Percentiles rank a stretch among this genome's conserved stretches.
phyloP scores from a whole-genome alignment of 768 basidiomycete genomes.

The Lactarius quietus region DNA sequence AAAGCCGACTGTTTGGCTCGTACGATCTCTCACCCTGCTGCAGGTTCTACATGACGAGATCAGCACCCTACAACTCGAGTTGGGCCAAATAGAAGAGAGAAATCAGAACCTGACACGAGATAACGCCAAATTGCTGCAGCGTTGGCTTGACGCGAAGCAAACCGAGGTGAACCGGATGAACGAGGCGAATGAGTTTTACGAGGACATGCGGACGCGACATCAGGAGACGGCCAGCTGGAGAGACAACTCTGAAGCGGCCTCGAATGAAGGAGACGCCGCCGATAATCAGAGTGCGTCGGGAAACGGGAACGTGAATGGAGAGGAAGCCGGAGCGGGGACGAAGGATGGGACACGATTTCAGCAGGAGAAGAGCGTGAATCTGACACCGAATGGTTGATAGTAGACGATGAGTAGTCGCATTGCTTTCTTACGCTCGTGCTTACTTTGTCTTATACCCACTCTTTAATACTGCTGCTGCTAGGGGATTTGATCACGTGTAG shows the following conservation, averaged over 20 bases:
- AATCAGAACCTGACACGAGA: conserved; percentile 86
- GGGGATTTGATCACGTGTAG: conserved; percentile 19
- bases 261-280: conserved; percentile 26
- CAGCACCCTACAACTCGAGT: conserved; percentile 85
- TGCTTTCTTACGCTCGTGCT: conserved; percentile 18
- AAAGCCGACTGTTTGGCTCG: background rate
- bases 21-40: conserved; percentile 2
- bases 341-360: conserved; percentile 76
- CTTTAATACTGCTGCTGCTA: background rate
- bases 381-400: conserved; percentile 91
- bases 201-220: conserved; percentile 76
- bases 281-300: conserved; percentile 49
- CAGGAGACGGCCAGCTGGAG: conserved; percentile 59
- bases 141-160: conserved; percentile 96
- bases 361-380: conserved; percentile 64
- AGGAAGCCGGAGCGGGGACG: conserved; percentile 44
- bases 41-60: conserved; percentile 95
- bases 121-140: conserved; percentile 91
- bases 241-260: conserved; percentile 36
- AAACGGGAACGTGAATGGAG: conserved; percentile 62
- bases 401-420: conserved; percentile 41
- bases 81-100: conserved; percentile 83
- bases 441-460: conserved; percentile 14
- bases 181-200: conserved; percentile 86
- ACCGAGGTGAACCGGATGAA: conserved; percentile 93